phyloP scores from a whole-genome alignment of 768 basidiomycete genomes.

The Hypholoma fasciculare region DNA sequence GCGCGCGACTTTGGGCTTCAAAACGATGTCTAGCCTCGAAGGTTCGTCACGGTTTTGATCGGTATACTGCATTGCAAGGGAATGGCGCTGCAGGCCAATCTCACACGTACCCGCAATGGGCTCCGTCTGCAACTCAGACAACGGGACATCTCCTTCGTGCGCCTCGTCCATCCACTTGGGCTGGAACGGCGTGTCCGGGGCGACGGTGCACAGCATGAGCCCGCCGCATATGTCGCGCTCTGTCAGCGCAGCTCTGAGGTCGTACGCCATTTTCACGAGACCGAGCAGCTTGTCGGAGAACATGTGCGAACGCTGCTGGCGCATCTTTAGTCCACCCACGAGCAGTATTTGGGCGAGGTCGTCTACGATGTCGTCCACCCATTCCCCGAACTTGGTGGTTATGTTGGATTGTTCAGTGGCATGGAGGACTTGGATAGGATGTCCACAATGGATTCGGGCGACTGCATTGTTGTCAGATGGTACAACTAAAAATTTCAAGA shows the following conservation, averaged over 20 bases:
- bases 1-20: conserved; percentile 23
- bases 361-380: conserved; percentile 20
- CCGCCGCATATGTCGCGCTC: conserved; percentile 20
- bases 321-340: conserved; percentile 17
- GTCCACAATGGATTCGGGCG: conserved; percentile 15
- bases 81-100: conserved; percentile 17
- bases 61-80: not conserved
- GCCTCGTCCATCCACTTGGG: conserved; percentile 14
- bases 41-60: not conserved
- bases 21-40: conserved; percentile 9
- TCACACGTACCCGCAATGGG: conserved; percentile 20
- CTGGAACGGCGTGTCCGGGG: conserved; percentile 18
- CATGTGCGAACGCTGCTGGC: conserved; percentile 2
- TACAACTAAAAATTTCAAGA: not conserved
- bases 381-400: conserved; percentile 14
- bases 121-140: conserved; percentile 10
- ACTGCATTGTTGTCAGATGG: not conserved
- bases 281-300: conserved; percentile 17
- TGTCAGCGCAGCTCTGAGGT: conserved; percentile 23
- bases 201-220: conserved; percentile 8
- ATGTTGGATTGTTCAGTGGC: conserved; percentile 2
- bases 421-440: conserved; percentile 16
- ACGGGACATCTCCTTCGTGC: conserved; percentile 11
- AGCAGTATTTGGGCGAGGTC: conserved; percentile 14
- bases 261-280: conserved; percentile 21